Evolutionary conservation across 2,329 filamentous ascomycete genomes (phyloP).

Genomic region (Furcasterigmium sp.): DNA sequence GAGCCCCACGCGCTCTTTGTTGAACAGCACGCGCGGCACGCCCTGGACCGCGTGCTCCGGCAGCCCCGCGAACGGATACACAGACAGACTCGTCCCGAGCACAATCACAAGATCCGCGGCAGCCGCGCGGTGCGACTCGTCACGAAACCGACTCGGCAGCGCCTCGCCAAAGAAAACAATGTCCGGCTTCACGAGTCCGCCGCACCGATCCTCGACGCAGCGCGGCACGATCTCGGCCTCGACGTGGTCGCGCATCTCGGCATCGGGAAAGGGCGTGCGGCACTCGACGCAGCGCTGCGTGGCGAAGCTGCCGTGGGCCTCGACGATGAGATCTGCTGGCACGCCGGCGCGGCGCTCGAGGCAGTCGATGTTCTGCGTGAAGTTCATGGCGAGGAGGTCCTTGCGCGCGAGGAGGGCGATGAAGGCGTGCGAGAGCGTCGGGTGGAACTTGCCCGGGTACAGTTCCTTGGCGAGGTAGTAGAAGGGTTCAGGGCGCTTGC

Average conservation of each 20-base stretch:
- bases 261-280: conserved; percentile 63
- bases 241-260: conserved; percentile 68
- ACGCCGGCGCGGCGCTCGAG: conserved; percentile 85
- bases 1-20: conserved; percentile 75
- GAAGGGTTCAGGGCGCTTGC: conserved; percentile 78
- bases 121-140: conserved; percentile 38
- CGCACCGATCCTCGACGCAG: conserved; percentile 58
- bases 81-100: conserved; percentile 81
- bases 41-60: conserved; percentile 57
- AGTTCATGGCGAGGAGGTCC: conserved; percentile 74
- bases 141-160: conserved; percentile 36
- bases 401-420: conserved; percentile 77
- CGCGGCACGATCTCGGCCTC: conserved; percentile 61
- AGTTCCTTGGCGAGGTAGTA: conserved; percentile 89
- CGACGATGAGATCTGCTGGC: conserved; percentile 73
- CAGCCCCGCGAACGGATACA: conserved; percentile 84
- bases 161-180: conserved; percentile 91
- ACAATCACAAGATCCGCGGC: conserved; percentile 75
- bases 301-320: conserved; percentile 94
- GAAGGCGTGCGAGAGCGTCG: conserved; percentile 87
- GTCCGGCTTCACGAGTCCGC: conserved; percentile 83
- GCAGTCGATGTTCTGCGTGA: conserved; percentile 98
- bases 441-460: conserved; percentile 83
- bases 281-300: conserved; percentile 90
- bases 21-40: conserved; percentile 78